These are phyloP conservation scores for Kingdonia uniflora DNA, from an alignment of 164 flowering plant genomes.

Conservation along the genomic window DNA sequence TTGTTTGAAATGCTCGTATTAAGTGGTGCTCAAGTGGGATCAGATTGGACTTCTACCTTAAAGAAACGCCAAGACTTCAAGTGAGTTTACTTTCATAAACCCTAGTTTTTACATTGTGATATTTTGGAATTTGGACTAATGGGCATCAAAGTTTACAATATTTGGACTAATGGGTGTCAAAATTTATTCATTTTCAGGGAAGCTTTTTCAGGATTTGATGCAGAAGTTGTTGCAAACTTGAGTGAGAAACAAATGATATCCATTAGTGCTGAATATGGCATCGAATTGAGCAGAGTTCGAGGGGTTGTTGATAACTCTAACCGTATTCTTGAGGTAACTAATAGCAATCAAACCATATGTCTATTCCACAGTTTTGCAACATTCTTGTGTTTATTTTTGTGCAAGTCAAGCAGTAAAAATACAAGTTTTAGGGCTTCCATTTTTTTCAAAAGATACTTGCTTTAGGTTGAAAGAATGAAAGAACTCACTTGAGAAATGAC, in stretches of 20 bases:
- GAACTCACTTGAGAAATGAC: not conserved
- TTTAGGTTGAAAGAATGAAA: not conserved
- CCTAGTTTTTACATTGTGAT: not conserved
- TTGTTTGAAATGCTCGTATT: slow-evolving; percentile 74
- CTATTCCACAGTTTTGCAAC: not conserved
- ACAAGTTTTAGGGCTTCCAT: not conserved
- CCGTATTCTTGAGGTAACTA: slow-evolving; percentile 63
- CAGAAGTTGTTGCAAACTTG: slow-evolving; percentile 49
- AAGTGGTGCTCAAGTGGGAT: slow-evolving; percentile 79
- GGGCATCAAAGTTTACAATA: too few relatives aligned
- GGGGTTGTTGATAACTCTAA: slow-evolving; percentile 78
- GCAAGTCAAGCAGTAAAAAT: not conserved
- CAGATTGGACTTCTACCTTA: slow-evolving; percentile 87
- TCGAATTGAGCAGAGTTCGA: slow-evolving; percentile 57
- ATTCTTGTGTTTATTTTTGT: not conserved
- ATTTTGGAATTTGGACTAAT: too few relatives aligned
- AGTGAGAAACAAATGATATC: slow-evolving; percentile 50
- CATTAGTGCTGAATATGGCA: slow-evolving; percentile 35
- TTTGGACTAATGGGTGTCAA: not conserved
- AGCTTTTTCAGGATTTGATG: slow-evolving; percentile 71
- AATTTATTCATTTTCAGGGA: slow-evolving; percentile 29
- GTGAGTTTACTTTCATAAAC: slow-evolving; percentile 17
- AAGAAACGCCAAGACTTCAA: slow-evolving; percentile 68
- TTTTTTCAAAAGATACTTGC: too few relatives aligned
- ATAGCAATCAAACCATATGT: not conserved